Base-by-base conservation (phyloP, 306 rosid genomes). In the Malus fusca region DNA sequence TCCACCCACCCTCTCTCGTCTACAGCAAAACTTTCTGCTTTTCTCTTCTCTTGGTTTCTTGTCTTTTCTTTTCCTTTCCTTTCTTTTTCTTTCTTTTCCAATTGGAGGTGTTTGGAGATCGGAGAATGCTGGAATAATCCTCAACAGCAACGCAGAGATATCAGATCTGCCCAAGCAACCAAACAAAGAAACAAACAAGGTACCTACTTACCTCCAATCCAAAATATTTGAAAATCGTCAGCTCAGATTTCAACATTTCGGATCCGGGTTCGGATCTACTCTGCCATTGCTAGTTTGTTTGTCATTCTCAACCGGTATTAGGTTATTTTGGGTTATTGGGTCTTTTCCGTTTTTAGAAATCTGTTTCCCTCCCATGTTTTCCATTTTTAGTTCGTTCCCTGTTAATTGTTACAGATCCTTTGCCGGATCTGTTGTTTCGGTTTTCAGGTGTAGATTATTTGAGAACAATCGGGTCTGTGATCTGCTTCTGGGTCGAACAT, bases 401-500 rank as follows among this genome's bases (percentile, higher is more conserved):
- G 68, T 9, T 64, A 64, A 17, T 64, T 12, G 13, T 31, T 46
- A 1, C 3, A 30, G 68, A 64, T 31, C 43, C 31, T 10, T 17
- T 9, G 3, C 42, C 40, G 69, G 69, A 66, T 35, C 48, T 66
- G 69, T 12, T 60, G 35, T 71, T 74, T 68, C 68, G 21, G 61
- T 75, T 31, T 58, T 42, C 69, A 66, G 79, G 69, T 81, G 17
- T 79, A 44, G 71, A 83, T 42, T 81, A 42, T 78, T 81, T 23
- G 78, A 77, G 63, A 79, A 68, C 26, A 33, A 52, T 52, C 44
- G 12, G 44, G 21, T 0, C 17, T 75, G 58, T 73, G 43, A 22
- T 7, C 60, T 53, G 40, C 42, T 37, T 0, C 72, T 52, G 30
- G 66, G 30, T 26, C 17, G 74, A 79, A 77, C 53, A 95, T 95